Evolutionary conservation across 345 rosid species (phyloP), one percentile per base, ranked within the genome.

Genomic region (Gossypium bickii): DNA sequence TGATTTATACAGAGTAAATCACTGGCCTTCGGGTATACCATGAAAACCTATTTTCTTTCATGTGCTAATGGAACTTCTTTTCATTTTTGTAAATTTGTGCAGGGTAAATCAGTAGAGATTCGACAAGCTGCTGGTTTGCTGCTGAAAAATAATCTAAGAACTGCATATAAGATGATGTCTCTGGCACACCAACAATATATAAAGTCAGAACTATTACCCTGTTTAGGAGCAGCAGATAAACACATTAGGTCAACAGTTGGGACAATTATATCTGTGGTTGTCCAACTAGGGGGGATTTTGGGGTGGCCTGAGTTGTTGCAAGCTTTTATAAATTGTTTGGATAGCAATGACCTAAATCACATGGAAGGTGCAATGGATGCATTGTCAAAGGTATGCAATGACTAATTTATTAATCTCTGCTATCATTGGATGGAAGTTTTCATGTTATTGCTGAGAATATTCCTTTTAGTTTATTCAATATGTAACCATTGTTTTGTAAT

Each of bases 331-430:
- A 79, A 82, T 79, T 93, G 97, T 80, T 79, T 96, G 85, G 98
- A 96, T 67, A 89, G 98, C 80, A 87, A 90, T 85, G 94, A 91
- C 25, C 71, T 84, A 4, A 85, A 93, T 84, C 98, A 90, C 79
- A 96, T 93, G 97, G 98, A 93, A 84, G 99, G 99, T 68, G 98
- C 97, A 2, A 91, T 93, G 97, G 99, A 96, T 84, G 97, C 98
- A 12, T 80, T 93, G 76, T 93, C 97, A 16, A 96, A 93, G 99
- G 98, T 93, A 82, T 80, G 71, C 69, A 12, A 27, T 87, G 85
- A 55, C 86, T 93, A 63, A 93, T 91, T 84, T 81, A n/a, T 27
- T 55, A 71, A 56, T 72, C 61, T 57, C 22, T 44, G 13, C 11
- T 45, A 57, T 16, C 3, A 24, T 44, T 72, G 55, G 27, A 13